Evolutionary conservation across 2,329 filamentous ascomycete genomes (phyloP).

Genomic region (Scedosporium boydii): DNA sequence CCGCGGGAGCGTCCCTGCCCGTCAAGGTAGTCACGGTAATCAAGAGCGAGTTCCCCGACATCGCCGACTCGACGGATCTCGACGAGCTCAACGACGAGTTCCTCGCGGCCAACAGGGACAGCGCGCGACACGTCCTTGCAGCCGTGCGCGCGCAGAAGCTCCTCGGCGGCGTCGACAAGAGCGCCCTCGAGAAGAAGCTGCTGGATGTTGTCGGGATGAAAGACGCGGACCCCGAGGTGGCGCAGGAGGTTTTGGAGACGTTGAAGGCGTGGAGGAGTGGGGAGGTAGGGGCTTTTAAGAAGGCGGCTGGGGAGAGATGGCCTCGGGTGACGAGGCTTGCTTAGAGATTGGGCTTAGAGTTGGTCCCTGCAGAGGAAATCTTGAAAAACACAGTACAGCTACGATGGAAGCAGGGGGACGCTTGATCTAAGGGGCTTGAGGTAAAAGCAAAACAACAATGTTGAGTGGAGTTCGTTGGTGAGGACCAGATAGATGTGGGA

Average conservation of each 20-base stretch:
- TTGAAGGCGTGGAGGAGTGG: slow-evolving; percentile 40
- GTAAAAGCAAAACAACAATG: slow-evolving; percentile 7
- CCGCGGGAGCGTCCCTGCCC: slow-evolving; percentile 48
- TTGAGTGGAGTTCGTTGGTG: neutral
- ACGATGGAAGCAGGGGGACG: neutral
- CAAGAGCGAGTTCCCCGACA: slow-evolving; percentile 47
- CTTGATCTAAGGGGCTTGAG: neutral
- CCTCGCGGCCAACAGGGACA: slow-evolving; percentile 50
- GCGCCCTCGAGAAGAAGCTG: slow-evolving; percentile 53
- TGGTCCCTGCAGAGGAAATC: neutral
- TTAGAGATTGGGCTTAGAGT: slow-evolving; percentile 13
- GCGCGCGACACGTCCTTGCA: slow-evolving; percentile 52
- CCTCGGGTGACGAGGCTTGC: slow-evolving; percentile 38
- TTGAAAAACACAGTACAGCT: neutral
- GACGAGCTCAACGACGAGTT: slow-evolving; percentile 59
- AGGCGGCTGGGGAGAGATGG: slow-evolving; percentile 39
- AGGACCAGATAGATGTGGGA: neutral
- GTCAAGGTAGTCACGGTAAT: slow-evolving; percentile 60
- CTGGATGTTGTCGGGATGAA: slow-evolving; percentile 44
- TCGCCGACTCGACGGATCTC: slow-evolving; percentile 42
- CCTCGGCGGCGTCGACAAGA: slow-evolving; percentile 44
- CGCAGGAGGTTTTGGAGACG: slow-evolving; percentile 32
- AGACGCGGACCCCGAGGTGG: slow-evolving; percentile 44
- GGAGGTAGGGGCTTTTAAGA: slow-evolving; percentile 37
- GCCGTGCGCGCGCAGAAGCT: slow-evolving; percentile 50